Percentiles rank a stretch among this genome's conserved stretches.
Conservation (phyloP, 371 early-diverging fungal species). For the Fennellomyces sp. region DNA sequence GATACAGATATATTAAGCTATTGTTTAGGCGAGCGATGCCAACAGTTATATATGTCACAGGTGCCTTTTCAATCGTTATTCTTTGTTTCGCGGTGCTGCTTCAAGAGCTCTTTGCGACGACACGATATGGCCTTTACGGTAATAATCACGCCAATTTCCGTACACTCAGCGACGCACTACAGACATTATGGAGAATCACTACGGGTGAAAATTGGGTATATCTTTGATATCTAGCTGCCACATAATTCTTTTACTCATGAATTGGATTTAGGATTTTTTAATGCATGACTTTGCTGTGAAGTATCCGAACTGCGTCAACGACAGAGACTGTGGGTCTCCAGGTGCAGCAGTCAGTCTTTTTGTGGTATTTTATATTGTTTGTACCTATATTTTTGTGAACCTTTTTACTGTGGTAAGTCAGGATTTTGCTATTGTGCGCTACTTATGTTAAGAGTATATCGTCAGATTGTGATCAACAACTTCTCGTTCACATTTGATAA, state of each 20-base stretch:
- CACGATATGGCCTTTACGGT: constrained; percentile 52
- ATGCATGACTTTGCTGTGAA: constrained; percentile 57
- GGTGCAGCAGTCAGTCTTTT: constrained; percentile 41
- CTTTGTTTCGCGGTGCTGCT: constrained; percentile 51
- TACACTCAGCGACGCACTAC: constrained; percentile 35
- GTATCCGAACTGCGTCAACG: constrained; percentile 40
- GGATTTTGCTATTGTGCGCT: too few species aligned
- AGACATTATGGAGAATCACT: constrained; percentile 54
- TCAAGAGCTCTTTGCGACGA: constrained; percentile 51
- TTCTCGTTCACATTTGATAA: constrained; percentile 61
- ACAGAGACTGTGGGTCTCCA: constrained; percentile 52
- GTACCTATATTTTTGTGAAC: constrained; percentile 59
- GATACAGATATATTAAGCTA: not conserved
- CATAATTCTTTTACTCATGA: not conserved
- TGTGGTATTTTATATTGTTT: constrained; percentile 51
- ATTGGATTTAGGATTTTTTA: constrained; percentile 42
- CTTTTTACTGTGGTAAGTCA: constrained; percentile 54
- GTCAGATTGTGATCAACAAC: constrained; percentile 59
- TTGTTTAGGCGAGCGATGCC: constrained; percentile 43
- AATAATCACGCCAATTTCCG: constrained; percentile 53
- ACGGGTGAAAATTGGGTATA: constrained; percentile 63
- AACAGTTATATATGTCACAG: constrained; percentile 47
- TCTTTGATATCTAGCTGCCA: not conserved
- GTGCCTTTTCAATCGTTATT: constrained; percentile 47
- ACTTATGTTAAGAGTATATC: too few species aligned